These are phyloP conservation scores for Pisolithus orientalis DNA, from an alignment of 768 basidiomycete species.

Conservation along the genomic window DNA sequence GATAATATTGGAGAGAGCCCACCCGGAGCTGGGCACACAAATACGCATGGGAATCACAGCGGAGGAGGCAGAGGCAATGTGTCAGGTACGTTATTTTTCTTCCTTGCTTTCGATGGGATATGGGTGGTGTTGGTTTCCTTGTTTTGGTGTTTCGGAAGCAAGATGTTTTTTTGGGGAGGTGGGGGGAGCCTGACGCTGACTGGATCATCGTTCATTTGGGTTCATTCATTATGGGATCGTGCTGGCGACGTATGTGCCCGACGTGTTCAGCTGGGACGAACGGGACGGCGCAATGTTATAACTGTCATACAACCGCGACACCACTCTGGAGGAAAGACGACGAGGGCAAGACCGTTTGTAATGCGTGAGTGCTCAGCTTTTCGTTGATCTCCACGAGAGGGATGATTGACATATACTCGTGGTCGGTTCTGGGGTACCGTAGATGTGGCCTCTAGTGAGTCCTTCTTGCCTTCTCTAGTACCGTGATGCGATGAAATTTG, in stretches of 20 bases:
- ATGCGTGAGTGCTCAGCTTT: constrained; percentile 54
- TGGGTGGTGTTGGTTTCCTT: no score
- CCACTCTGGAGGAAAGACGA: constrained; percentile 90
- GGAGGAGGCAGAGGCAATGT: constrained; percentile 46
- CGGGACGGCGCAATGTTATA: constrained; percentile 74
- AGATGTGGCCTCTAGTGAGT: constrained; percentile 77
- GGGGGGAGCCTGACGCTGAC: no score
- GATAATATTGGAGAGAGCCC: no score
- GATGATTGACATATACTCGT: no score
- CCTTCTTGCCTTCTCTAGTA: not conserved
- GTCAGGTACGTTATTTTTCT: no score
- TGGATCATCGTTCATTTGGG: no score
- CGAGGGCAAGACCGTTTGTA: constrained; percentile 87
- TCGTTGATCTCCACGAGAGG: constrained; percentile 3
- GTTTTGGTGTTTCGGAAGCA: no score
- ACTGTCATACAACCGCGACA: constrained; percentile 85
- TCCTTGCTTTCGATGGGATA: no score
- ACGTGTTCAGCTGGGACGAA: constrained; percentile 10
- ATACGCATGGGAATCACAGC: no score
- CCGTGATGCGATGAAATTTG: constrained; percentile 6
- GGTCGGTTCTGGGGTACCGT: not conserved
- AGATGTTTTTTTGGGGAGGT: no score
- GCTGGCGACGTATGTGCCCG: constrained; percentile 55
- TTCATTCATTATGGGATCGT: constrained; percentile 18
- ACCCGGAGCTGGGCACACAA: no score